phyloP scores from a whole-genome alignment of 331 rosid genomes.

The Rhamnella rubrinervis region DNA sequence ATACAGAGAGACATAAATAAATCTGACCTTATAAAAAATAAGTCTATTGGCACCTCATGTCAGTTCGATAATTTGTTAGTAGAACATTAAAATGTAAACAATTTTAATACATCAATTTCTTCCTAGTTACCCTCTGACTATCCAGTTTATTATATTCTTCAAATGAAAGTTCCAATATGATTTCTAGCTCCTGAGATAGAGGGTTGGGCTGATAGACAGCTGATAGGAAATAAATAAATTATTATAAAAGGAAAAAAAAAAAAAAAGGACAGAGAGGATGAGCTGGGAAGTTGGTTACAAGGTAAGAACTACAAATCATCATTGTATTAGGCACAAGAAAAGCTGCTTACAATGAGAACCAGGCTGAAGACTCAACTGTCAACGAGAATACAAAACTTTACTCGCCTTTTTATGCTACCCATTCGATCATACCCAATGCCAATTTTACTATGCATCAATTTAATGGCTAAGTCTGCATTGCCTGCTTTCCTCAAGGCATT shows the following conservation, averaged over 20 bases:
- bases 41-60: no score
- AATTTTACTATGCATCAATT: conserved; percentile 84
- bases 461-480: conserved; percentile 70
- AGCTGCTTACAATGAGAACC: conserved; percentile 9
- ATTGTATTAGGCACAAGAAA: not conserved
- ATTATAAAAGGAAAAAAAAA: not conserved
- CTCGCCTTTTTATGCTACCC: conserved; percentile 71
- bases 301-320: not conserved
- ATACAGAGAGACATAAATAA: no score
- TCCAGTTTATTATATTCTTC: no score
- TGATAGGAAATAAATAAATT: not conserved
- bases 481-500: conserved; percentile 87
- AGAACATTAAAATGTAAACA: no score
- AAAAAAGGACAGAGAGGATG: no score
- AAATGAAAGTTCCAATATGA: no score
- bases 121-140: no score
- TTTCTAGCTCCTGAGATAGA: no score
- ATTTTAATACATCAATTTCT: no score
- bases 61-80: no score
- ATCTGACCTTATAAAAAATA: no score
- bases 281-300: not conserved
- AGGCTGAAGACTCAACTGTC: conserved; percentile 36
- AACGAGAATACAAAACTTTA: conserved; percentile 63
- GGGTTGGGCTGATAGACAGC: no score
- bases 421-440: conserved; percentile 87